Evolutionary conservation across 306 rosid species (phyloP).

Genomic region (Quercus cerris): DNA sequence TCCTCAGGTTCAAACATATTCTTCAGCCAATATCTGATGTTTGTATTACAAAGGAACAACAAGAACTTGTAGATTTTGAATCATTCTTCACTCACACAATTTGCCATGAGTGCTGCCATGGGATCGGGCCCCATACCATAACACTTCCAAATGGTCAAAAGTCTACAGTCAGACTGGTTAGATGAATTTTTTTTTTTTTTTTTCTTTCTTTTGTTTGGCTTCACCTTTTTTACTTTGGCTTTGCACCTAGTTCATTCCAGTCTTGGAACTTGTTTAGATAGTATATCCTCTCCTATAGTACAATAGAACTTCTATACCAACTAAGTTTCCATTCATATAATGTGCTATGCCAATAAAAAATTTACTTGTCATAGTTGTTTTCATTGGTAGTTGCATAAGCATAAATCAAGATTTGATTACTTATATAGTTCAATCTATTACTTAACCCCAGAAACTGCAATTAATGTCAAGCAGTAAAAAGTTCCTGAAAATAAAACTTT

Average conservation of each 20-base stretch:
- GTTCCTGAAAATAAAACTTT: background rate
- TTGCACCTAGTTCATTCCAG: background rate
- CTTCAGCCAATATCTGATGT: conserved; percentile 80
- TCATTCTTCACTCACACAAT: conserved; percentile 93
- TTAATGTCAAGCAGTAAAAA: background rate
- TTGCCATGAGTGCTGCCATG: conserved; percentile 99
- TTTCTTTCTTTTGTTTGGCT: conserved; percentile 3
- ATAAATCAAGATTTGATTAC: background rate
- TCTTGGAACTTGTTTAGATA: background rate
- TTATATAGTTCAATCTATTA: background rate
- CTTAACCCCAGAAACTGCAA: background rate
- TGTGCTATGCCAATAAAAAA: too few species aligned
- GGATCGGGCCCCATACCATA: conserved; percentile 94
- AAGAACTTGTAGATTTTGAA: conserved; percentile 77
- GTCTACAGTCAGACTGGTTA: conserved; percentile 91
- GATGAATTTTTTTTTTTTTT: conserved; percentile 17
- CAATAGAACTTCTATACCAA: background rate
- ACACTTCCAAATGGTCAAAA: conserved; percentile 79
- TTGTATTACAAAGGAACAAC: conserved; percentile 70
- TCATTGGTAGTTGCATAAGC: background rate
- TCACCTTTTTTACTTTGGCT: background rate
- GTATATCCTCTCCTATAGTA: background rate
- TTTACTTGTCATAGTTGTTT: background rate
- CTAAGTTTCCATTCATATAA: background rate
- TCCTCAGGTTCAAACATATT: conserved; percentile 81